phyloP scores from a whole-genome alignment of 495 filamentous ascomycete species.

The Penicillium herquei region DNA sequence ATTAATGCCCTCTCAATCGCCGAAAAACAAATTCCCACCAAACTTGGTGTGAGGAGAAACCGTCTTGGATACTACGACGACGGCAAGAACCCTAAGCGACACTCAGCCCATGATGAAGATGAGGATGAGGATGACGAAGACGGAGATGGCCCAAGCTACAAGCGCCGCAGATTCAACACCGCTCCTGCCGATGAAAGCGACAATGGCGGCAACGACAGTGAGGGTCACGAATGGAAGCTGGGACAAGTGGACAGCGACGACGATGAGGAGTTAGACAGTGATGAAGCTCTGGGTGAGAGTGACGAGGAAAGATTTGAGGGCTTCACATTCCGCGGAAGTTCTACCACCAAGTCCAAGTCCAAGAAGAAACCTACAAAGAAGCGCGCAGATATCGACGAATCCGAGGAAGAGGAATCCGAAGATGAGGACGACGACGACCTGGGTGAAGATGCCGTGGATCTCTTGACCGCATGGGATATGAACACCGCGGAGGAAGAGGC shows the following conservation, averaged over 20 bases:
- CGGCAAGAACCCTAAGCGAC: constrained; percentile 43
- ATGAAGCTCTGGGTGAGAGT: constrained; percentile 89
- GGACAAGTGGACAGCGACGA: constrained; percentile 73
- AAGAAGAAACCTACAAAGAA: constrained; percentile 34
- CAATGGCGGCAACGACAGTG: constrained; percentile 72
- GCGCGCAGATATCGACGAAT: constrained; percentile 48
- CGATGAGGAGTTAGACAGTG: constrained; percentile 83
- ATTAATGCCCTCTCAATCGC: constrained; percentile 87
- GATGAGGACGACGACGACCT: constrained; percentile 58
- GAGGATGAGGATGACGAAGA: constrained; percentile 53
- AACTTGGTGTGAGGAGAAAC: constrained; percentile 49
- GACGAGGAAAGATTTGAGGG: constrained; percentile 81
- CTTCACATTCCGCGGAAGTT: constrained; percentile 70
- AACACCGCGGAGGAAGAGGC: constrained; percentile 52
- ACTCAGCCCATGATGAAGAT: constrained; percentile 29
- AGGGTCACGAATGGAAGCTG: constrained; percentile 85
- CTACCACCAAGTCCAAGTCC: constrained; percentile 47
- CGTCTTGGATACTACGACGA: constrained; percentile 61
- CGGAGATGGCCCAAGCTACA: constrained; percentile 47
- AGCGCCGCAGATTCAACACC: constrained; percentile 39
- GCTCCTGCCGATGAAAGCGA: constrained; percentile 40
- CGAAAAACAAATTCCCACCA: constrained; percentile 54
- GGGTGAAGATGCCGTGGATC: constrained; percentile 82
- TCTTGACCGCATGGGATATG: constrained; percentile 78
- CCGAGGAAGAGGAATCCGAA: constrained; percentile 58